Evolutionary conservation across 192 early-diverging fungal species (phyloP), one percentile per base, ranked within the genome.

Genomic region (Lunasporangiospora selenospora): DNA sequence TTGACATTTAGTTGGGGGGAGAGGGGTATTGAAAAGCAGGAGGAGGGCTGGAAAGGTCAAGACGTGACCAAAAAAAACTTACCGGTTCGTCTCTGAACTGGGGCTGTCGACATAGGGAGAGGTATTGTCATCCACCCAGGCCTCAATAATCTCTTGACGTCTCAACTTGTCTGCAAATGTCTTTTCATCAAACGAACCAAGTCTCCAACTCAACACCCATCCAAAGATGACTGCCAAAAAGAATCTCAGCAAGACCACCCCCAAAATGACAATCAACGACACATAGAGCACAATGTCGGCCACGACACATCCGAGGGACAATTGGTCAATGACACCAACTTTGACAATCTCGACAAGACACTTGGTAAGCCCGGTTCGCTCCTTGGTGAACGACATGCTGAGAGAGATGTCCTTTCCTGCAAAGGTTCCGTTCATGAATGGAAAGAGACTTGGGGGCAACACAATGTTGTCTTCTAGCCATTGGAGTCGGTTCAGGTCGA

Each of bases 271-370:
- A 44, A 84, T 80, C 44, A 95, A 80, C 27, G 93, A 93, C 8
- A 92, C 81, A 51, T 90, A 95, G 16, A 94, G 77, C 7, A 92
- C 80, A 39, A 97, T 88, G 47, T 90, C 86, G 0, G 92, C 87
- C 3, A 91, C 81, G 36, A 94, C 88, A 76, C 95, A 97, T 0
- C 94, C 94, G 29, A 91, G 71, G 4, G 88, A 86, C 37, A 83
- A 83, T 19, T 87, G 78, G 65, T 97, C 94, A 45, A 97, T 75
- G 2, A 83, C 84, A 0, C 93, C 95, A 26, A 95, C 88, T 53
- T 88, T 83, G 81, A 93, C 85, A 43, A 90, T 82, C 21, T 95
- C 92, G 12, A 81, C 73, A 62, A 95, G 76, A 62, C 95, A 97
- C 40, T 85, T 79, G 43, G 84, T 91, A 31, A 88, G 54, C 27